These are phyloP conservation scores for Pythium coloratum DNA, from an alignment of 352 stramenopile species.

Conservation along the genomic window DNA sequence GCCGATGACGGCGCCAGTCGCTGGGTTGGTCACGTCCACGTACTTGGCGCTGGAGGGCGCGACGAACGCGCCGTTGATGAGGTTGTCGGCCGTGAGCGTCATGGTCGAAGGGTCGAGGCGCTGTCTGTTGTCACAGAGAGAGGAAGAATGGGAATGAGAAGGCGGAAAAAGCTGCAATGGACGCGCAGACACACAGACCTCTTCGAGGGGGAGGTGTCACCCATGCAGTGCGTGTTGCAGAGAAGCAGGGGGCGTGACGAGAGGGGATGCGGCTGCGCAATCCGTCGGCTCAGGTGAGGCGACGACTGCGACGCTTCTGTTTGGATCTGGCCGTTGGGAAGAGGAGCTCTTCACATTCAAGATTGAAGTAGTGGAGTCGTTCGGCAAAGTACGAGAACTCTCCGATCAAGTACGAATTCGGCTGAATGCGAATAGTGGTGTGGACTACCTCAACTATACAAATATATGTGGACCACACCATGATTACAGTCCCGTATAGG, in stretches of 20 bases:
- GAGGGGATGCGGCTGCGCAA: not conserved
- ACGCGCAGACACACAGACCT: not conserved
- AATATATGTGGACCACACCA: not conserved
- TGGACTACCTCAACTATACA: slow-evolving; percentile 5
- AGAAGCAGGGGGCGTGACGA: not conserved
- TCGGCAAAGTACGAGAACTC: slow-evolving; percentile 6
- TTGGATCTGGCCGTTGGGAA: slow-evolving; percentile 11
- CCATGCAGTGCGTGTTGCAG: slow-evolving; percentile 4
- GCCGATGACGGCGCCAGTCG: slow-evolving; percentile 69
- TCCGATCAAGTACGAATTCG: slow-evolving; percentile 12
- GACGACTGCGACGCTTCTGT: slow-evolving; percentile 10
- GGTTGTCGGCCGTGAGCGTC: slow-evolving; percentile 48
- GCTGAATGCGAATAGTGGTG: slow-evolving; percentile 3
- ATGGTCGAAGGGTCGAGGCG: slow-evolving; percentile 11
- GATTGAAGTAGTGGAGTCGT: slow-evolving; percentile 14
- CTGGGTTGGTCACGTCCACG: slow-evolving; percentile 67
- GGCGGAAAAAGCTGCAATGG: not conserved
- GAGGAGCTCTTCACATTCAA: slow-evolving; percentile 25
- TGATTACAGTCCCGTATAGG: not conserved
- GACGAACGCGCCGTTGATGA: slow-evolving; percentile 68
- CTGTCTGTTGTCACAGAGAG: slow-evolving; percentile 8
- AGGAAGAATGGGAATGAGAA: not conserved
- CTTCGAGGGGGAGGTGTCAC: not conserved
- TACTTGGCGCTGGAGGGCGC: slow-evolving; percentile 41
- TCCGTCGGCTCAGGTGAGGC: not conserved